Conservation (phyloP, 495 filamentous ascomycete species). For the Sordaria brevicollis region DNA sequence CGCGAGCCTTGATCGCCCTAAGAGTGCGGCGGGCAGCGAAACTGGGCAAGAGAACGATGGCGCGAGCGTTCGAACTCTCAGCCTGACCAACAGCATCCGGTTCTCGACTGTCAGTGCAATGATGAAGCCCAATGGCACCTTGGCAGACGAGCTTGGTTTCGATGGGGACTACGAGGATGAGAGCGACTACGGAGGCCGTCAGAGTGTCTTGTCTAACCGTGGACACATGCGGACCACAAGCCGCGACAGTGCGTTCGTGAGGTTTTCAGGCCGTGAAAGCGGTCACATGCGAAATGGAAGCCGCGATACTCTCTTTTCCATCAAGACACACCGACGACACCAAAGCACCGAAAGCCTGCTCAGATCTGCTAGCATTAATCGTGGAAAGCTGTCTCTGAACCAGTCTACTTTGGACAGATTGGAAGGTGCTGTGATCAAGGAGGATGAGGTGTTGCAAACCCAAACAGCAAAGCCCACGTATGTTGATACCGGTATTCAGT, state of each 20-base stretch:
- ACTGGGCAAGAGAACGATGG: slow-evolving; percentile 56
- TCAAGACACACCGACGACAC: slow-evolving; percentile 30
- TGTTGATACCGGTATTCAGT: slow-evolving; percentile 69
- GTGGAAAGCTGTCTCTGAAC: slow-evolving; percentile 36
- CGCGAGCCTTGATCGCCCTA: slow-evolving; percentile 24
- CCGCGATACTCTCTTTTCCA: slow-evolving; percentile 35
- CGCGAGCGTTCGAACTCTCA: slow-evolving; percentile 66
- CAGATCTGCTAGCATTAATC: slow-evolving; percentile 37
- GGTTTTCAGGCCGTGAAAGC: slow-evolving; percentile 2
- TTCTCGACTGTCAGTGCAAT: slow-evolving; percentile 56
- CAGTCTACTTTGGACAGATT: slow-evolving; percentile 38
- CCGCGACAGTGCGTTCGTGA: slow-evolving; percentile 14
- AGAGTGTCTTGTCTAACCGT: slow-evolving; percentile 37
- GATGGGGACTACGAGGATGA: slow-evolving; percentile 64
- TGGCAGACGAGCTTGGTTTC: slow-evolving; percentile 85
- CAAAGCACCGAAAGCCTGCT: slow-evolving; percentile 42
- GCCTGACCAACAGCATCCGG: slow-evolving; percentile 61
- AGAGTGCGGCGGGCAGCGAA: slow-evolving; percentile 43
- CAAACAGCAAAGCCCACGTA: slow-evolving; percentile 32
- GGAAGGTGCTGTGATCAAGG: slow-evolving; percentile 37
- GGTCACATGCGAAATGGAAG: slow-evolving; percentile 24
- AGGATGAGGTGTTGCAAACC: slow-evolving; percentile 32
- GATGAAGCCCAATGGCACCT: slow-evolving; percentile 53
- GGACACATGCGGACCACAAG: slow-evolving; percentile 27
- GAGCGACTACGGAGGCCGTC: slow-evolving; percentile 42